phyloP scores from a whole-genome alignment of 169 alveolate genomes.

The Plasmodium inui region DNA sequence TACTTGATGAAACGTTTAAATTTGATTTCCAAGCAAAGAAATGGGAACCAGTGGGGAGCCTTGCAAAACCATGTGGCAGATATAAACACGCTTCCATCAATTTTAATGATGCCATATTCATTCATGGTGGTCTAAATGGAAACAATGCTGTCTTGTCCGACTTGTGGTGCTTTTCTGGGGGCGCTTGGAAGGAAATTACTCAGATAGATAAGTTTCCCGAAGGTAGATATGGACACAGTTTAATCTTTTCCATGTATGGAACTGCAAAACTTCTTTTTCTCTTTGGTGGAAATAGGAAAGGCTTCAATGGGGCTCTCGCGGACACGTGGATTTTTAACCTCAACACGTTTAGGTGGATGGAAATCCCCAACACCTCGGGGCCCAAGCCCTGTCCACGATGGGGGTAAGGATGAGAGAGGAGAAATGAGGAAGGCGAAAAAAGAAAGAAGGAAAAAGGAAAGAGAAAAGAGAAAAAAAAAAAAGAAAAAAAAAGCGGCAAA shows the following conservation, averaged over 20 bases:
- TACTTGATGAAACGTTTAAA: constrained; percentile 55
- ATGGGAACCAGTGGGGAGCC: constrained; percentile 37
- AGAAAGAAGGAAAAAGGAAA: no score
- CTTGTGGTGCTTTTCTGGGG: constrained; percentile 42
- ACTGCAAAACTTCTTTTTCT: constrained; percentile 25
- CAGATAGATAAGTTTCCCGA: constrained; percentile 8
- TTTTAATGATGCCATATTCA: constrained; percentile 28
- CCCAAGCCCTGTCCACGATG: constrained; percentile 73
- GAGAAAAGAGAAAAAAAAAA: no score
- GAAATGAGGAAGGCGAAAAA: background rate
- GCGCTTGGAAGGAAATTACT: constrained; percentile 29
- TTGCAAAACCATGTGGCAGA: constrained; percentile 29
- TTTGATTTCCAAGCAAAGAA: constrained; percentile 71
- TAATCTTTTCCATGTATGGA: constrained; percentile 40
- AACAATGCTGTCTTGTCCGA: constrained; percentile 18
- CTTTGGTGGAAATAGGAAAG: constrained; percentile 73
- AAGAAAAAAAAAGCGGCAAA: background rate
- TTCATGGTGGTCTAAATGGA: constrained; percentile 64
- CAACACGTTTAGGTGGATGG: constrained; percentile 40
- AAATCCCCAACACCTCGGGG: constrained; percentile 18
- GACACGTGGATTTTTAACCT: constrained; percentile 67
- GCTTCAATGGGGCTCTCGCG: constrained; percentile 52
- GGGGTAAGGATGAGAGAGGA: constrained; percentile 38
- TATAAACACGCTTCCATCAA: constrained; percentile 71
- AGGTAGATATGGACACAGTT: constrained; percentile 67